Evolutionary conservation across 805 yeast genomes (phyloP).

Genomic region (Suhomyces faveliae): DNA sequence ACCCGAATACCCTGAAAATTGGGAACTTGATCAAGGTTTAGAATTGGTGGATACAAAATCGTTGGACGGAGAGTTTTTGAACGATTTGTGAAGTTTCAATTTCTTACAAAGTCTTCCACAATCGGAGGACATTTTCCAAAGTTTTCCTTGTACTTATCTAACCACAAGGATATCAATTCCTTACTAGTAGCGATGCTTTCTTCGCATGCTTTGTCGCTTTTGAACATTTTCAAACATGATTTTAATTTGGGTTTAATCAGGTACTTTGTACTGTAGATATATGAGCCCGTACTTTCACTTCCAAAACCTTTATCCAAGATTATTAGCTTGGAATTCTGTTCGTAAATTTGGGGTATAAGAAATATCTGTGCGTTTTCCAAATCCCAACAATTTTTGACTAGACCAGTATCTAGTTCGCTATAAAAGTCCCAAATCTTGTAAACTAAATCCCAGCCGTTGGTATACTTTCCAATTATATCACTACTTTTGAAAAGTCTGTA

Average conservation of each 20-base stretch:
- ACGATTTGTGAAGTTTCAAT: background rate
- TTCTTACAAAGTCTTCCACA: background rate
- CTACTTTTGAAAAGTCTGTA: slow-evolving; percentile 15
- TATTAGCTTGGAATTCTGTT: slow-evolving; percentile 13
- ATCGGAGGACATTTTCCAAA: slow-evolving; percentile 11
- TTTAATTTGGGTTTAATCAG: slow-evolving; percentile 17
- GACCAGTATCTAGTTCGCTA: slow-evolving; percentile 6
- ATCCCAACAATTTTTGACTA: slow-evolving; percentile 16
- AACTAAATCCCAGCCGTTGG: slow-evolving; percentile 18
- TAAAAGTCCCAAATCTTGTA: slow-evolving; percentile 13
- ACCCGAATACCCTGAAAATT: background rate
- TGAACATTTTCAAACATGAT: slow-evolving; percentile 12
- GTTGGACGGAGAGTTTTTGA: background rate
- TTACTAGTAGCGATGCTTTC: slow-evolving; percentile 16
- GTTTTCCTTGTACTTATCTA: slow-evolving; percentile 7
- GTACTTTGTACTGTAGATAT: slow-evolving; percentile 13
- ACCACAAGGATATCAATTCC: slow-evolving; percentile 23
- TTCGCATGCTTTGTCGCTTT: slow-evolving; percentile 7
- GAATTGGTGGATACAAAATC: background rate
- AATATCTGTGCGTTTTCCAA: slow-evolving; percentile 10
- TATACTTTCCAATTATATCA: slow-evolving; percentile 12
- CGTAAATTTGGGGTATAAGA: slow-evolving; percentile 24
- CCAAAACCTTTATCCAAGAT: slow-evolving; percentile 20
- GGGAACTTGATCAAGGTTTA: background rate
- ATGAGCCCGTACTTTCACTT: slow-evolving; percentile 14